Conservation (phyloP, 106 monocot genomes). For the Acanthochlamys bracteata region DNA sequence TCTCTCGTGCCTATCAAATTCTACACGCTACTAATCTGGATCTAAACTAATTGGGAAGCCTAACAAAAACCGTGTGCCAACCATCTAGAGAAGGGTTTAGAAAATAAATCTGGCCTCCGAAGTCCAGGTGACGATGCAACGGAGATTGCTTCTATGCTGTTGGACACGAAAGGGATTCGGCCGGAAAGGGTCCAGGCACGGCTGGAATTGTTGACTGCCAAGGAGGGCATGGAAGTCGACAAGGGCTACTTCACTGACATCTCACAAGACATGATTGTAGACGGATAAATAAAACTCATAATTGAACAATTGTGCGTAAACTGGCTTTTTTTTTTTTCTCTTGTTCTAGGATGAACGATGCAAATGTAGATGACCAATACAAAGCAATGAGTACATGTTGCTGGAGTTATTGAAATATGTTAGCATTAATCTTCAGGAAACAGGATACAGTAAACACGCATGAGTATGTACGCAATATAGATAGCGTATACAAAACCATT, state of each 20-base stretch:
- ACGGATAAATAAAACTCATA: slow-evolving; percentile 20
- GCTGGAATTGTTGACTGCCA: slow-evolving; percentile 21
- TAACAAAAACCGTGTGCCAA: no score
- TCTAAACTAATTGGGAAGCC: no score
- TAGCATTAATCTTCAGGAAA: no score
- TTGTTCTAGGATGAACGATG: background rate
- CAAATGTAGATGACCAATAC: background rate
- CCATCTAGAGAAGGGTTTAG: no score
- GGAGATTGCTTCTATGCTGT: slow-evolving; percentile 25
- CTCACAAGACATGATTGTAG: slow-evolving; percentile 34
- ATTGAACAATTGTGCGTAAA: background rate
- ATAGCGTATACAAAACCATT: no score
- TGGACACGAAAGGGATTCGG: slow-evolving; percentile 14
- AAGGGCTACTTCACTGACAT: slow-evolving; percentile 48
- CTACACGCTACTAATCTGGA: no score
- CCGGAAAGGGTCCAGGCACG: slow-evolving; percentile 16
- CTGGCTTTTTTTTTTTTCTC: background rate
- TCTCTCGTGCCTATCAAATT: no score
- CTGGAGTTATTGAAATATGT: no score
- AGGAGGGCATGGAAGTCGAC: slow-evolving; percentile 32
- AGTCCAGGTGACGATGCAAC: slow-evolving; percentile 27
- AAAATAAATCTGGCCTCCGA: no score
- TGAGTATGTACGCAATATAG: no score
- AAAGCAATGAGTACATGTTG: no score
- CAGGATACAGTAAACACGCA: no score